These are phyloP conservation scores for Aureobasidium melanogenum DNA, from an alignment of 2,329 filamentous ascomycete genomes.

Conservation along the genomic window DNA sequence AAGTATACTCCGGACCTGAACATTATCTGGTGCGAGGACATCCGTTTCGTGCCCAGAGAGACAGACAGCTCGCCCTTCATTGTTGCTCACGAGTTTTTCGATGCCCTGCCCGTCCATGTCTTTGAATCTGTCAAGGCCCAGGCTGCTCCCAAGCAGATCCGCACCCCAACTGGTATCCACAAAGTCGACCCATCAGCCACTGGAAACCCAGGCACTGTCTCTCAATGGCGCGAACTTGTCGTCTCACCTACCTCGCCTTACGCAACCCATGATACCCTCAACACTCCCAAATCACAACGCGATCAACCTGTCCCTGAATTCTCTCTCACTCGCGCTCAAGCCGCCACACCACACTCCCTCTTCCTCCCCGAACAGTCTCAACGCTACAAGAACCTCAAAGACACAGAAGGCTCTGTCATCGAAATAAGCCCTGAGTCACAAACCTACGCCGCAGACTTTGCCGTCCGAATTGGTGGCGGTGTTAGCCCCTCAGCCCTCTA, in stretches of 20 bases:
- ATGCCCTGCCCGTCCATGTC: constrained; percentile 89
- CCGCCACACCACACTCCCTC: constrained; percentile 70
- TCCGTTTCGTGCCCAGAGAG: constrained; percentile 64
- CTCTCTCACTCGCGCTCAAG: constrained; percentile 67
- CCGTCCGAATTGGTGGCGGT: constrained; percentile 67
- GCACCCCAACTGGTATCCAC: constrained; percentile 42
- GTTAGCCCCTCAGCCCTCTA: constrained; percentile 10
- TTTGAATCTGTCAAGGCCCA: constrained; percentile 62
- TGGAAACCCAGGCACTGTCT: constrained; percentile 30
- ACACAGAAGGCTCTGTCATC: constrained; percentile 60
- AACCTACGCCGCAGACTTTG: constrained; percentile 72
- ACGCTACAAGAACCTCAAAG: constrained; percentile 68
- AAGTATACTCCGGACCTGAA: constrained; percentile 61
- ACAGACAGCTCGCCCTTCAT: constrained; percentile 76
- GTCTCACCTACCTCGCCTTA: constrained; percentile 53
- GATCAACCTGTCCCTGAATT: constrained; percentile 60
- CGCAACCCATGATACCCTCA: constrained; percentile 47
- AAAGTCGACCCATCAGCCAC: constrained; percentile 22
- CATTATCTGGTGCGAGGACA: constrained; percentile 86
- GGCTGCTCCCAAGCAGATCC: constrained; percentile 28
- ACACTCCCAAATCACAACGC: constrained; percentile 32
- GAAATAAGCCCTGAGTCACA: constrained; percentile 86
- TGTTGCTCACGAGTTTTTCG: constrained; percentile 96
- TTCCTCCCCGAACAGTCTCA: constrained; percentile 75
- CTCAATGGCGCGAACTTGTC: constrained; percentile 76